Conservation (phyloP, 306 rosid genomes). For the Trifolium fragiferum region DNA sequence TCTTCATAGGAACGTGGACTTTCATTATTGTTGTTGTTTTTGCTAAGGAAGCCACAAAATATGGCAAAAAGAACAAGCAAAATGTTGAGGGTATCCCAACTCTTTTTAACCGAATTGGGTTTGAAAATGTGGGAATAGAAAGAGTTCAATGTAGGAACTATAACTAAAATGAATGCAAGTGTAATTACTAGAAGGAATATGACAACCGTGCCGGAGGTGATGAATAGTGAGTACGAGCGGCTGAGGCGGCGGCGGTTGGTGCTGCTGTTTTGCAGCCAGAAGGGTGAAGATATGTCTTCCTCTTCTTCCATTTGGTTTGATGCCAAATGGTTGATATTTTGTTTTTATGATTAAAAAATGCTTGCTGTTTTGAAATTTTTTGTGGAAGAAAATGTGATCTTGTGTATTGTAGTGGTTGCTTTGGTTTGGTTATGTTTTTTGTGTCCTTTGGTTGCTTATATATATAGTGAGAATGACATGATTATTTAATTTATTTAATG, state of each 20-base stretch:
- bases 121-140: constrained; percentile 61
- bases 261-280: constrained; percentile 59
- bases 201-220: constrained; percentile 61
- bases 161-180: constrained; percentile 50
- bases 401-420: constrained; percentile 1
- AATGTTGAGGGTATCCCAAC: constrained; percentile 82
- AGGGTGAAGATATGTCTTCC: constrained; percentile 52
- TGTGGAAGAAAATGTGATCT: constrained; percentile 7
- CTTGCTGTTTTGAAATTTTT: constrained; percentile 16
- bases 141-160: constrained; percentile 60
- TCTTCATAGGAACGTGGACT: constrained; percentile 46
- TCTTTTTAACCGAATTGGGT: constrained; percentile 69
- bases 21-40: constrained; percentile 43
- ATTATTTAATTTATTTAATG: constrained; percentile 3
- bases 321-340: neutral
- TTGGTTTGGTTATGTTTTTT: constrained; percentile 23
- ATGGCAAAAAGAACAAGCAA: constrained; percentile 87
- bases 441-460: constrained; percentile 37
- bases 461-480: constrained; percentile 24
- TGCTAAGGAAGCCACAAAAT: constrained; percentile 77
- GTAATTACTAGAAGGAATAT: constrained; percentile 51
- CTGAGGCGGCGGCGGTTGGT: constrained; percentile 47
- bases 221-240: constrained; percentile 54
- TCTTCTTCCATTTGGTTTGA: constrained; percentile 53
- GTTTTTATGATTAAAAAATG: neutral